Base-by-base conservation (phyloP, 192 early-diverging fungal genomes). In the Chytriomyces sp. region DNA sequence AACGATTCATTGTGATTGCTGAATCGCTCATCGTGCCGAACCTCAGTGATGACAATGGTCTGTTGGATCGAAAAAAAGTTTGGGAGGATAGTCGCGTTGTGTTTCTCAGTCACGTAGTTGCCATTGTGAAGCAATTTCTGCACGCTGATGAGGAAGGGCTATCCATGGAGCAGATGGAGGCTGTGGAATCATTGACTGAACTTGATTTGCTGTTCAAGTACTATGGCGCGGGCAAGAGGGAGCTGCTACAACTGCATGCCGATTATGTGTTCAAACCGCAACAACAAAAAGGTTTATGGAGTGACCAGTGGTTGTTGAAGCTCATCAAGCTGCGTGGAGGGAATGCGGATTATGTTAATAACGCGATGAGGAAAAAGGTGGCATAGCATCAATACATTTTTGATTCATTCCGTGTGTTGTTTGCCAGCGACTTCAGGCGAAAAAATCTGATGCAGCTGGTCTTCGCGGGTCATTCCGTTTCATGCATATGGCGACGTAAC, bases 61-160 rank as follows among this genome's bases (percentile, higher is more conserved):
- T 68, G 8, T 32, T 55, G 8, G 52, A 68, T 34, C n/a, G 66
- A 36, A 68, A 68, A 34, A 53, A 55, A 55, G 22, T 8, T 5
- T 68, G 66, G 66, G 66, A 68, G 39, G 53, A 68, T 5, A 56
- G 52, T 53, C 66, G 66, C 1, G 66, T 68, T 25, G 66, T 39
- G 5, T 68, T 68, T 68, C 25, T 68, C 19, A 39, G 66, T 12
- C 53, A 68, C 36, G 44, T 39, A n/a, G 52, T 68, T n/a, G 34
- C 7, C 1, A 53, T 68, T n/a, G 66, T 68, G 0, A 68, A 68
- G 44, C 28, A 53, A 2, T 68, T 68, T 68, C 34, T 68, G 2
- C 53, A 68, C 28, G 49, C 66, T 53, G 66, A 68, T 55, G 66
- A 53, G 36, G 39, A 55, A 6, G 66, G 66, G 6, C 26, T 68